Evolutionary conservation across 2,329 filamentous ascomycete genomes (phyloP), one percentile per base, ranked within the genome.

Genomic region (Trichophyton benhamiae): DNA sequence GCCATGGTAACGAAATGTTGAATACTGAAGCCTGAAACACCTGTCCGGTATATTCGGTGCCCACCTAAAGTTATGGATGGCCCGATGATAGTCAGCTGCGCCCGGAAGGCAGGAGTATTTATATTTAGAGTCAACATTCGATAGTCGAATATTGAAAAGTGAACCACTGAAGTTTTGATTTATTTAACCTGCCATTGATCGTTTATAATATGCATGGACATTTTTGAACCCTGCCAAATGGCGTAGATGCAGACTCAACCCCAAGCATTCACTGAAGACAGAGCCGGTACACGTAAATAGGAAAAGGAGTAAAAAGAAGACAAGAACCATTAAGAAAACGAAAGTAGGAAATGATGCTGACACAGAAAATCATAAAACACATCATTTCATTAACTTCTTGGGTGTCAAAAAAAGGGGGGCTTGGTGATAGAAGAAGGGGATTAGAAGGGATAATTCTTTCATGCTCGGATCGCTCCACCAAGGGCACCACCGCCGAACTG

Each of bases 401-500:
- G 30, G 25, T 36, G 52, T n/a, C 15, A 55, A 55, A 55, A 36
- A 52, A 27, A 27, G 46, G 20, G 20, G 20, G 65, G 63, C 63
- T 67, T 17, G 17, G 3, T 13, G 22, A 30, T 53, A 3, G 13
- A 60, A 41, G 53, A 65, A 62, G 61, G 59, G 42, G 61, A 64
- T 55, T 36, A 53, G 11, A 55, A 55, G 33, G 52, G 33, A 17
- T 55, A 57, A 25, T 66, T 65, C 69, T 64, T 70, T 76, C 75
- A 79, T 69, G 76, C 75, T 72, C 79, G 78, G 68, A 79, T 79
- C 58, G 77, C 77, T 70, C 75, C 75, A 58, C 78, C 77, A 69
- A 80, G 74, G 68, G 77, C 78, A 73, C 78, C 78, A 64, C 77
- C 77, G 62, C 76, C 69, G 66, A 79, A 79, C 66, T 78, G 77